Percentiles rank a stretch among this genome's conserved stretches.
phyloP scores from a whole-genome alignment of 495 filamentous ascomycete genomes.

The Aspergillus sclerotiicarbonarius region DNA sequence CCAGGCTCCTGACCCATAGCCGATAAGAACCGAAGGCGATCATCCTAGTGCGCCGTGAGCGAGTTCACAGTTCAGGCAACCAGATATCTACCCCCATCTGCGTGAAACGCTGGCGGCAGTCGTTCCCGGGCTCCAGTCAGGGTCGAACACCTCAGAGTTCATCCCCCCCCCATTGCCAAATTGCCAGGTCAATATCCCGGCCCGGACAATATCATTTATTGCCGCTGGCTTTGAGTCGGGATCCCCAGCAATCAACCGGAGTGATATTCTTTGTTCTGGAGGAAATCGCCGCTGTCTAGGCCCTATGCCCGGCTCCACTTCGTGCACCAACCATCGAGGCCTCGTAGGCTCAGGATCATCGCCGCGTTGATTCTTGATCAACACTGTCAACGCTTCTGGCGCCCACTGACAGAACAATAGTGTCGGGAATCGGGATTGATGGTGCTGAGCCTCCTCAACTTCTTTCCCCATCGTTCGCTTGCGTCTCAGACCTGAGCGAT shows the following conservation, averaged over 20 bases:
- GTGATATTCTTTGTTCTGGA: background rate
- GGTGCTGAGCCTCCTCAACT: background rate
- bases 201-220: background rate
- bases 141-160: background rate
- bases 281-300: background rate
- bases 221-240: background rate
- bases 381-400: background rate
- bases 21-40: background rate
- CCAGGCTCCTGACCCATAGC: no score
- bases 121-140: conserved; percentile 1
- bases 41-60: background rate
- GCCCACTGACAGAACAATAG: background rate
- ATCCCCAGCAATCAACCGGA: background rate
- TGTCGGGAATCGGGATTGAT: background rate
- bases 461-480: background rate
- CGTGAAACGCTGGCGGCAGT: conserved; percentile 16
- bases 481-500: background rate
- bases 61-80: background rate
- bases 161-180: background rate
- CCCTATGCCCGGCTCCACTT: background rate
- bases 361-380: conserved; percentile 1
- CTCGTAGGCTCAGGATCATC: background rate
- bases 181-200: background rate
- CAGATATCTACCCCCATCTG: conserved; percentile 8
- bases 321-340: background rate